These are phyloP conservation scores for Cryphonectria naterciae DNA, from an alignment of 2,329 filamentous ascomycete species.

Conservation along the genomic window DNA sequence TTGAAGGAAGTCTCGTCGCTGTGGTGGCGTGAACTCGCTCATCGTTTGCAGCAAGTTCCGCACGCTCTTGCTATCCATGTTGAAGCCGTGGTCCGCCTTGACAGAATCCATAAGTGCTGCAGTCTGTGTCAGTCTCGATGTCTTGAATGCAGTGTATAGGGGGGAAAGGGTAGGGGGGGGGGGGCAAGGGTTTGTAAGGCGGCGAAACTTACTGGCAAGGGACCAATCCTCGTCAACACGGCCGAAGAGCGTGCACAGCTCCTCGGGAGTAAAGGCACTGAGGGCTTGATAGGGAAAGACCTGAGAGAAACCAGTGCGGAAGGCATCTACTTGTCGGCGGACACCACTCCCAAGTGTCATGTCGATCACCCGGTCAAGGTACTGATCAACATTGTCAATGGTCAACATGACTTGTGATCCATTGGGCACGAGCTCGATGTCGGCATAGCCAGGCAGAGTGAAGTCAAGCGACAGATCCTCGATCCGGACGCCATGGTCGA, in stretches of 20 bases:
- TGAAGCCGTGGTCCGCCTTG: slow-evolving; percentile 98
- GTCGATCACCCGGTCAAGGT: slow-evolving; percentile 88
- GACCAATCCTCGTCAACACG: slow-evolving; percentile 95
- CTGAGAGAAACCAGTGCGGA: slow-evolving; percentile 87
- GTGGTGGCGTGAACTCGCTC: slow-evolving; percentile 76
- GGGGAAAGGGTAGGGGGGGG: background rate
- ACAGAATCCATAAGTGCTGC: slow-evolving; percentile 94
- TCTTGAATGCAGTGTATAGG: too few relatives aligned
- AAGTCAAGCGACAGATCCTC: slow-evolving; percentile 94
- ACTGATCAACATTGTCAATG: slow-evolving; percentile 88
- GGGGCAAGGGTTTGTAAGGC: background rate
- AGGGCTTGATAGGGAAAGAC: slow-evolving; percentile 95
- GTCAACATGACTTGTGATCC: slow-evolving; percentile 78
- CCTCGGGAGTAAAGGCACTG: slow-evolving; percentile 91
- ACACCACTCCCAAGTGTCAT: slow-evolving; percentile 90
- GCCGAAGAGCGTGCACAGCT: slow-evolving; percentile 93
- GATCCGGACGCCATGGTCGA: slow-evolving; percentile 73
- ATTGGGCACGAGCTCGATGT: slow-evolving; percentile 78
- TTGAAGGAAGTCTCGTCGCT: slow-evolving; percentile 92
- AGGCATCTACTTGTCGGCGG: slow-evolving; percentile 85
- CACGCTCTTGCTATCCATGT: slow-evolving; percentile 96
- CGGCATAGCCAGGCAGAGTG: slow-evolving; percentile 87
- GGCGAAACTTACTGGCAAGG: slow-evolving; percentile 77
- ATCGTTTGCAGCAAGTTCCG: slow-evolving; percentile 91
- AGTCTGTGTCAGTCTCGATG: slow-evolving; percentile 33